Evolutionary conservation across 257 asterid species (phyloP).

Genomic region (Lavandula angustifolia): DNA sequence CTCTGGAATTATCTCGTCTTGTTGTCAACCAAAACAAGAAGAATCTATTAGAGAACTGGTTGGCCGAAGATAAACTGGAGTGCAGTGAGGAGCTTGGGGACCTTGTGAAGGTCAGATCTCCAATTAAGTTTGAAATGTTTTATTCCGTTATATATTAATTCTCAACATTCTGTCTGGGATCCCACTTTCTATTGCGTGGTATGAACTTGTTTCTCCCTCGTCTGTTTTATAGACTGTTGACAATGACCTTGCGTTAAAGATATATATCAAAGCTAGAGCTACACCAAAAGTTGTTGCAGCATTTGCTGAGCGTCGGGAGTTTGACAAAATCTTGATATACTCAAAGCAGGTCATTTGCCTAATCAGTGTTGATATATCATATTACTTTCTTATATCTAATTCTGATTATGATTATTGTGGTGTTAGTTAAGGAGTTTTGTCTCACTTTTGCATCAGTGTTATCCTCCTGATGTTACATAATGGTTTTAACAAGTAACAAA

Average conservation of each 20-base stretch:
- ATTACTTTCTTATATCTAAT: slow-evolving; percentile 8
- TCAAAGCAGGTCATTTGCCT: slow-evolving; percentile 79
- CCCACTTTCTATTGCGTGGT: slow-evolving; percentile 22
- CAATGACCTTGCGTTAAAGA: slow-evolving; percentile 96
- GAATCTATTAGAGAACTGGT: slow-evolving; percentile 95
- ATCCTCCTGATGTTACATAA: slow-evolving; percentile 16
- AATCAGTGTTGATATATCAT: neutral
- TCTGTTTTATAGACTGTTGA: slow-evolving; percentile 80
- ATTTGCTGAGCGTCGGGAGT: slow-evolving; percentile 98
- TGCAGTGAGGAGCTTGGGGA: slow-evolving; percentile 99
- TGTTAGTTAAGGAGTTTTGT: slow-evolving; percentile 18
- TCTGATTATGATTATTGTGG: slow-evolving; percentile 10
- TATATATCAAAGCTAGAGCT: slow-evolving; percentile 97
- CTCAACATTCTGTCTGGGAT: slow-evolving; percentile 5
- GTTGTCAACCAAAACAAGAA: slow-evolving; percentile 98
- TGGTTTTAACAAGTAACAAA: slow-evolving; percentile 20
- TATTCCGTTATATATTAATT: neutral
- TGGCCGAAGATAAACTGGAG: slow-evolving; percentile 98
- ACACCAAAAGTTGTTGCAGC: slow-evolving; percentile 99
- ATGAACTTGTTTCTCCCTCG: slow-evolving; percentile 11
- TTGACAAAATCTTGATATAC: slow-evolving; percentile 94
- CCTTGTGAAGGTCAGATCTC: slow-evolving; percentile 81
- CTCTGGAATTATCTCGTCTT: slow-evolving; percentile 92
- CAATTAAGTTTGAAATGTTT: slow-evolving; percentile 23
- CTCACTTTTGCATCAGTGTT: slow-evolving; percentile 18